Conservation (phyloP, 257 asterid genomes). For the Leonotis leonurus region DNA sequence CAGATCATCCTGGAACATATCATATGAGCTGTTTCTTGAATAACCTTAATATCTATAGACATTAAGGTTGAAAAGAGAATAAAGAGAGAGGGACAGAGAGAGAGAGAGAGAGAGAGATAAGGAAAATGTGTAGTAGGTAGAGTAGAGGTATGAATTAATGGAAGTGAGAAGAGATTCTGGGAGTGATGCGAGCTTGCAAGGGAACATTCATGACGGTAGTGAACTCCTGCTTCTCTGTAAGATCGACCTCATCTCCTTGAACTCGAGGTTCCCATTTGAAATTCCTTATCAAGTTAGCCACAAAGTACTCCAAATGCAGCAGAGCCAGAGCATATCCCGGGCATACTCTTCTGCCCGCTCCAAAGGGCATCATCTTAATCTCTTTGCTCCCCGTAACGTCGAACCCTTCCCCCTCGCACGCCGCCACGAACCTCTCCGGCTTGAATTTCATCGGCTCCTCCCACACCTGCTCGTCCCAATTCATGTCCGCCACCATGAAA, state of each 20-base stretch:
- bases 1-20: too few relatives aligned
- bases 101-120: too few relatives aligned
- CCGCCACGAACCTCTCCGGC: constrained; percentile 55
- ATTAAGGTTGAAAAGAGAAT: too few relatives aligned
- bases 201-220: constrained; percentile 58
- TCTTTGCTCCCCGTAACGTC: constrained; percentile 56
- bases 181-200: constrained; percentile 26
- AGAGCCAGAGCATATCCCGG: constrained; percentile 46
- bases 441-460: constrained; percentile 60
- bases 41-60: too few relatives aligned
- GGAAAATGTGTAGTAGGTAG: too few relatives aligned
- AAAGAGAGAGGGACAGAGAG: too few relatives aligned
- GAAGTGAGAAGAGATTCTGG: too few relatives aligned
- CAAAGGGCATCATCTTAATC: constrained; percentile 88
- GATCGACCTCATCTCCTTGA: constrained; percentile 40
- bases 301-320: constrained; percentile 64
- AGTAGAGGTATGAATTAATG: too few relatives aligned
- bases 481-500: constrained; percentile 67
- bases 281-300: constrained; percentile 50
- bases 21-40: too few relatives aligned
- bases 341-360: constrained; percentile 63
- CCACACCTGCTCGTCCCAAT: constrained; percentile 63
- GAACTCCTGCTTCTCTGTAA: constrained; percentile 47
- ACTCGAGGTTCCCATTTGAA: constrained; percentile 36
- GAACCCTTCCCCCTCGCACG: constrained; percentile 22